Evolutionary conservation across 2,329 filamentous ascomycete species (phyloP), one percentile per base, ranked within the genome.

Genomic region (Fusarium chaquense): DNA sequence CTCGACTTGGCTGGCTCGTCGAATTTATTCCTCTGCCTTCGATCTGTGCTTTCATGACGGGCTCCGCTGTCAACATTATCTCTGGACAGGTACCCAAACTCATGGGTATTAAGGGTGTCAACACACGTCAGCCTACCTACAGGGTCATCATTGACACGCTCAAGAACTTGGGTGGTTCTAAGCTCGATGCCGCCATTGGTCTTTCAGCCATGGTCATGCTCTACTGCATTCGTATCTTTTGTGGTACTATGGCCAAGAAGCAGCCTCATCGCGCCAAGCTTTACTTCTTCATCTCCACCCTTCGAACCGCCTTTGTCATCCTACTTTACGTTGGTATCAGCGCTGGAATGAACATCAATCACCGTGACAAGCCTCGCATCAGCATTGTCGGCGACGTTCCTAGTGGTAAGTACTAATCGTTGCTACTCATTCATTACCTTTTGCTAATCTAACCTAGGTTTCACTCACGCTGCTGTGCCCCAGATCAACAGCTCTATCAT

Each of bases 231-330:
- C 89, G 92, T 8, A 85, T 78, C 54, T 79, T 81, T 53, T 93
- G 91, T 82, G 87, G 84, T 51, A 85, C 80, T 65, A 83, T 89
- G 73, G 90, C 90, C n/a, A 89, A 86, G 80, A 89, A 86, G 76
- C 85, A 91, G 70, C 91, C 93, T 4, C 81, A 84, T 4, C 85
- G 85, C 53, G 85, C 88, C 61, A 93, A 93, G 84, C 73, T 87
- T 1, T 94, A 88, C 84, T 95, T 95, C 81, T 94, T 95, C 82
- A 78, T 90, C 53, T 91, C 89, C 20, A 95, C 93, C 0, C 84
- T 96, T 40, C 89, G 93, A 38, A 93, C 92, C 6, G 91, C 89
- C 2, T 94, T 96, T 75, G 90, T 94, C 71, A 93, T 96, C 65
- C 81, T 95, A 45, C 84, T 96, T 4, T 95, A 94, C 80, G 93